phyloP scores from a whole-genome alignment of 2,329 filamentous ascomycete species.

The Xylaria polymorpha region DNA sequence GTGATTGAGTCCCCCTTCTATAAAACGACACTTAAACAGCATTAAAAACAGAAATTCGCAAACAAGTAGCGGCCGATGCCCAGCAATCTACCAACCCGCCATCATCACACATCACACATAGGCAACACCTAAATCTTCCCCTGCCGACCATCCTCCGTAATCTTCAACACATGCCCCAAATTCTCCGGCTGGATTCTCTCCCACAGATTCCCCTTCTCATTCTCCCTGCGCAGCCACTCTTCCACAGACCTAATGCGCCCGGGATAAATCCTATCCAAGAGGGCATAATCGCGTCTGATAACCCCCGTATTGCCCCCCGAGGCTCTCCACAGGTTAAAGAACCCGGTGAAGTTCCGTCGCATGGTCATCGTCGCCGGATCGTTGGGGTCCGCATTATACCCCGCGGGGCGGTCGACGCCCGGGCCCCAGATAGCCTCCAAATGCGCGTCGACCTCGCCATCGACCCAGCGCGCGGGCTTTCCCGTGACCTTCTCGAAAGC shows the following conservation, averaged over 20 bases:
- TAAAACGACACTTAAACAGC: too few species aligned
- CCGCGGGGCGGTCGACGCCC: constrained; percentile 48
- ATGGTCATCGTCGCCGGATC: constrained; percentile 54
- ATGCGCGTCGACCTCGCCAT: constrained; percentile 53
- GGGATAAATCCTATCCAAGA: constrained; percentile 65
- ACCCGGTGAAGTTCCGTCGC: constrained; percentile 62
- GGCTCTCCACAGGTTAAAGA: constrained; percentile 60
- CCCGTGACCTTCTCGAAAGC: constrained; percentile 59
- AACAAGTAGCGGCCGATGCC: not conserved
- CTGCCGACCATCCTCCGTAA: constrained; percentile 41
- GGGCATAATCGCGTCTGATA: constrained; percentile 58
- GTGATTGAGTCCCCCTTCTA: too few species aligned
- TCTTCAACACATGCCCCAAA: constrained; percentile 40
- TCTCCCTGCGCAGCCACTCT: constrained; percentile 59
- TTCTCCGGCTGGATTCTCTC: constrained; percentile 48
- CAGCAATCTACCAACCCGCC: not conserved
- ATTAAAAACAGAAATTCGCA: not conserved
- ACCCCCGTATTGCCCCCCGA: constrained; percentile 57
- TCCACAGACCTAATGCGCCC: constrained; percentile 59
- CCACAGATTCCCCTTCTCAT: constrained; percentile 52
- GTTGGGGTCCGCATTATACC: constrained; percentile 50
- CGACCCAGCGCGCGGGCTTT: constrained; percentile 54
- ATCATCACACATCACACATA: not conserved
- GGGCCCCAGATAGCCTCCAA: constrained; percentile 41
- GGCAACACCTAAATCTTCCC: constrained; percentile 37